Base-by-base conservation (phyloP, 176 grass and related monocot species). In the Aegilops speltoides region DNA sequence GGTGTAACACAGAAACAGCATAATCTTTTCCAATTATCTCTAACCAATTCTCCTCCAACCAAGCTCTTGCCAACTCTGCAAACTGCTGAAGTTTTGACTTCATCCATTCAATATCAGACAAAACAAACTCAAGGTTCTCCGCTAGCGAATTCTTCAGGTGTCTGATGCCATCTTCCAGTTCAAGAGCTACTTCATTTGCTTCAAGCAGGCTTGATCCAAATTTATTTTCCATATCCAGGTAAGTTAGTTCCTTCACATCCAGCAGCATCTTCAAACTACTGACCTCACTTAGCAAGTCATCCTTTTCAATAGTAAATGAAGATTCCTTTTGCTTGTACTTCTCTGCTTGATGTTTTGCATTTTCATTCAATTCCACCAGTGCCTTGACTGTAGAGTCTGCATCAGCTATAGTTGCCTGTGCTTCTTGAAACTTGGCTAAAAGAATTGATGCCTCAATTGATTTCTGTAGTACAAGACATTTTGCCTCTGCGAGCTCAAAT, bases 1-100 rank as follows among this genome's bases (percentile, higher is more conserved):
- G 87, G 74, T 98, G 94, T 41, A 98, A 88, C 19, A 96, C 92
- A 43, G 96, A 98, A 87, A 98, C 64, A 73, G 92, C 86, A 92
- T 92, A 98, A 87, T 98, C 96, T 89, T 96, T 98, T 86, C 84
- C 83, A 64, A 95, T 93, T 46, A 98, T 95, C 73, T 93, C 93
- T 69, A 87, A 77, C 93, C 93, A 98, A 64, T 81, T 98, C 34
- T 93, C 91, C 67, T 92, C 93, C 77, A 98, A 88, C 89, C 89
- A 95, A 19, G 77, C 88, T 84, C 89, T 95, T 24, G 79, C 79
- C 71, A 84, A 83, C 48, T 83, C 89, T 45, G 80, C 46, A 68
- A 83, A 90, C 20, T 89, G 54, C 25, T 89, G 83, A 86, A 98
- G 32, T 60, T 87, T 83, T 73, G 79, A 80, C 79, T 95, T 98